These are phyloP conservation scores for Lentinula aciculospora DNA, from an alignment of 768 basidiomycete genomes.

Conservation along the genomic window DNA sequence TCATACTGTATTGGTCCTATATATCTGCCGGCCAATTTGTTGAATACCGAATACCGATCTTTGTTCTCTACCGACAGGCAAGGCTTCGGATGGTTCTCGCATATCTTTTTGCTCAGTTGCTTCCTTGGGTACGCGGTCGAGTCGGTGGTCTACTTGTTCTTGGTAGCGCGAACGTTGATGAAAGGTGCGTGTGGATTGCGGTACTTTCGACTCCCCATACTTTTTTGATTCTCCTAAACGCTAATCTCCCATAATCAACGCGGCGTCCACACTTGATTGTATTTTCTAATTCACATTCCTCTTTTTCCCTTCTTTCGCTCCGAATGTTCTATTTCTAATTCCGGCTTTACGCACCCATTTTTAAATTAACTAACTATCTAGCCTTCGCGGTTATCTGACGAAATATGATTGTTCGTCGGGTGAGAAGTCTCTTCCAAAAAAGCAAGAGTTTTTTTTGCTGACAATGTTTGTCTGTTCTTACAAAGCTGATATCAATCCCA, in stretches of 20 bases:
- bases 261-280: background rate
- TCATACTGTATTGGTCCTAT: too few species aligned
- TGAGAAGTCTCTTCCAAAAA: conserved; percentile 22
- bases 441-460: too few species aligned
- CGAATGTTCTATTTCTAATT: background rate
- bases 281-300: background rate
- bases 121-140: conserved; percentile 87
- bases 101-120: conserved; percentile 91
- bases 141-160: conserved; percentile 86
- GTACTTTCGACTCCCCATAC: background rate
- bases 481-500: conserved; percentile 93
- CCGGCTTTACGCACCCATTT: background rate
- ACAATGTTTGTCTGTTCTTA: too few species aligned
- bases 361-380: too few species aligned
- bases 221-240: too few species aligned
- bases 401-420: conserved; percentile 97
- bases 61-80: conserved; percentile 43
- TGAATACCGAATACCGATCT: conserved; percentile 5
- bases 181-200: conserved; percentile 60
- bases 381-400: conserved; percentile 92
- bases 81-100: conserved; percentile 91
- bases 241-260: background rate
- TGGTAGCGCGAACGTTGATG: conserved; percentile 98
- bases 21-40: background rate
- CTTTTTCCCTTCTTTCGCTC: background rate